A percentile compares a stretch with the other conserved stretches of the same genome.
phyloP scores from a whole-genome alignment of 2,329 filamentous ascomycete genomes.

The Lachnellula arida region DNA sequence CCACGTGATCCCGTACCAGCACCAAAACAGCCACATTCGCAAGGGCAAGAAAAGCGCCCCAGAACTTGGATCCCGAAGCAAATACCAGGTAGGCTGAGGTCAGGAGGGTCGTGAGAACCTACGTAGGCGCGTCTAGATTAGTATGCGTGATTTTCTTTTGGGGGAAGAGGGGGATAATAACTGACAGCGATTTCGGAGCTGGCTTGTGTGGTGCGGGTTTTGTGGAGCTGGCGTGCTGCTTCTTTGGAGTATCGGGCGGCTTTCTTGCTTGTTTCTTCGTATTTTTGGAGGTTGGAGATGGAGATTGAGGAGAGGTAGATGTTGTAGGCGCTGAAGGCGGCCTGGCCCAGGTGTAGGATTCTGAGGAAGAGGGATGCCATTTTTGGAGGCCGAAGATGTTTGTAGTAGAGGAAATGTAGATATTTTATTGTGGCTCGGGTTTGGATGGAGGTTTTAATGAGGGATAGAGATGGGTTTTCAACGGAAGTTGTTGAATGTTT shows the following conservation, averaged over 20 bases:
- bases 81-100: slow-evolving; percentile 8
- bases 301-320: slow-evolving; percentile 38
- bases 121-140: neutral
- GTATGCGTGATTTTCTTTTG: neutral
- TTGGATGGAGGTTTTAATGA: too few species aligned
- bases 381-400: neutral
- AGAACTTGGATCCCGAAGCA: neutral
- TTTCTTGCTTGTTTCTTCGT: slow-evolving; percentile 41
- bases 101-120: slow-evolving; percentile 1
- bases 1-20: slow-evolving; percentile 16
- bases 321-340: slow-evolving; percentile 39
- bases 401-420: too few species aligned
- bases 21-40: slow-evolving; percentile 19
- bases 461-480: too few species aligned
- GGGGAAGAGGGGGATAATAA: slow-evolving; percentile 11
- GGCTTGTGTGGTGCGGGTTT: slow-evolving; percentile 41
- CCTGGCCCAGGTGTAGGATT: slow-evolving; percentile 36
- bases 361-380: slow-evolving; percentile 22
- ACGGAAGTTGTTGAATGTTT: too few species aligned
- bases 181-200: slow-evolving; percentile 36
- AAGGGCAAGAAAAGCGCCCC: neutral
- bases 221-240: slow-evolving; percentile 38
- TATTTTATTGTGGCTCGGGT: too few species aligned
- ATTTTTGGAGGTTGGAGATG: slow-evolving; percentile 40
- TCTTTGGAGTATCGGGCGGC: slow-evolving; percentile 41